A percentile compares a stretch with the other conserved stretches of the same genome.
phyloP scores from a whole-genome alignment of 2,329 filamentous ascomycete genomes.

The Coniochaeta sp. region DNA sequence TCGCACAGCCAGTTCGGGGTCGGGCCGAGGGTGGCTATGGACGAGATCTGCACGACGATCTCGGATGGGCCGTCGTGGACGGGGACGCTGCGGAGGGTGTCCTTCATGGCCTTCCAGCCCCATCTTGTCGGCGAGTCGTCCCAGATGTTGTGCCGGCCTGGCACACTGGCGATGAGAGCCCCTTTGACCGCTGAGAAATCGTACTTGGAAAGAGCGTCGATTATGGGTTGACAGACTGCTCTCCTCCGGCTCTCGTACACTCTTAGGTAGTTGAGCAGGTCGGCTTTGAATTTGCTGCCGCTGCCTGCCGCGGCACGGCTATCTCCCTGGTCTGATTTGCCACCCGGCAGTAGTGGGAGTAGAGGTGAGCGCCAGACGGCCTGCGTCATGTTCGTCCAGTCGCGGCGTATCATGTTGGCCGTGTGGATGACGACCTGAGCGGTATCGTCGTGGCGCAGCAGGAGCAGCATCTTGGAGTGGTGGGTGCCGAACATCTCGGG shows the following conservation, averaged over 20 bases:
- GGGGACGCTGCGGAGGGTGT: conserved; percentile 49
- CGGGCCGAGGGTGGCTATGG: conserved; percentile 69
- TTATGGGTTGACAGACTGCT: conserved; percentile 45
- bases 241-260: conserved; percentile 55
- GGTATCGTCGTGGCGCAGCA: conserved; percentile 68
- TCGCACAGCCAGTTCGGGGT: conserved; percentile 66
- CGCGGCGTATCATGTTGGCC: conserved; percentile 81
- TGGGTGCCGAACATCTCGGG: conserved; percentile 83
- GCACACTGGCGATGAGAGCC: conserved; percentile 71
- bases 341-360: conserved; percentile 43
- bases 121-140: conserved; percentile 50
- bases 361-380: conserved; percentile 71
- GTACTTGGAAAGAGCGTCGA: conserved; percentile 49
- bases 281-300: conserved; percentile 66
- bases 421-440: conserved; percentile 81
- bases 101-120: conserved; percentile 66
- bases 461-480: conserved; percentile 79
- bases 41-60: conserved; percentile 64
- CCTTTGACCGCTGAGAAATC: conserved; percentile 66
- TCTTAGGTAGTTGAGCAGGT: conserved; percentile 64
- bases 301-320: conserved; percentile 37
- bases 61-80: conserved; percentile 31
- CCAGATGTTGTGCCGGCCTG: conserved; percentile 53
- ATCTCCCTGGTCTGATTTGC: not conserved
- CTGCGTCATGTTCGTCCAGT: conserved; percentile 87